Conservation (phyloP, 2,329 filamentous ascomycete species). For the Dactylonectria estremocensis region DNA sequence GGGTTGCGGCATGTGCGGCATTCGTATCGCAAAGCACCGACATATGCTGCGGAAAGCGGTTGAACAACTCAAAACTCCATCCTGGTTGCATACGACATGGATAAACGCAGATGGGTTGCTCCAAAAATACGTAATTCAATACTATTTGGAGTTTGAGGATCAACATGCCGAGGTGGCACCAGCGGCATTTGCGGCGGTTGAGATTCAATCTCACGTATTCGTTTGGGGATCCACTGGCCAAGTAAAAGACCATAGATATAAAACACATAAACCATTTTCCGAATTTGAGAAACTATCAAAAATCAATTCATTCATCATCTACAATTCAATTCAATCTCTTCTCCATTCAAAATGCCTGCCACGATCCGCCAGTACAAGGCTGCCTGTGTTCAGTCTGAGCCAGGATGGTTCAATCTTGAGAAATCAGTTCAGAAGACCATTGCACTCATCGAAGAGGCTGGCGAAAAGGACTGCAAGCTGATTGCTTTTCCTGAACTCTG, state of each 20-base stretch:
- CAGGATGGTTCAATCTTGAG: conserved; percentile 68
- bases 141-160: neutral
- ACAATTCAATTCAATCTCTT: neutral
- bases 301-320: neutral
- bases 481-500: conserved; percentile 70
- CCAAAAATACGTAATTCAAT: neutral
- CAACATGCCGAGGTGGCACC: neutral
- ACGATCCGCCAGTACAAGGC: conserved; percentile 65
- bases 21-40: neutral
- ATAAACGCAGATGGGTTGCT: neutral
- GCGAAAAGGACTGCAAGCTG: conserved; percentile 65
- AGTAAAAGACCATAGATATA: neutral
- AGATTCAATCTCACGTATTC: neutral
- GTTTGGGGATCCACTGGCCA: neutral
- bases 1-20: neutral
- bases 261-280: neutral
- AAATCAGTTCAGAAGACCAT: conserved; percentile 67
- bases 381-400: conserved; percentile 65
- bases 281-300: neutral
- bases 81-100: neutral
- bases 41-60: neutral
- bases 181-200: neutral
- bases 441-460: conserved; percentile 67
- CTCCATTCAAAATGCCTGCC: conserved; percentile 37
- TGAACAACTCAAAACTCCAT: neutral